Base-by-base conservation (phyloP, 176 grass and related monocot species). In the Aegilops umbellulata region DNA sequence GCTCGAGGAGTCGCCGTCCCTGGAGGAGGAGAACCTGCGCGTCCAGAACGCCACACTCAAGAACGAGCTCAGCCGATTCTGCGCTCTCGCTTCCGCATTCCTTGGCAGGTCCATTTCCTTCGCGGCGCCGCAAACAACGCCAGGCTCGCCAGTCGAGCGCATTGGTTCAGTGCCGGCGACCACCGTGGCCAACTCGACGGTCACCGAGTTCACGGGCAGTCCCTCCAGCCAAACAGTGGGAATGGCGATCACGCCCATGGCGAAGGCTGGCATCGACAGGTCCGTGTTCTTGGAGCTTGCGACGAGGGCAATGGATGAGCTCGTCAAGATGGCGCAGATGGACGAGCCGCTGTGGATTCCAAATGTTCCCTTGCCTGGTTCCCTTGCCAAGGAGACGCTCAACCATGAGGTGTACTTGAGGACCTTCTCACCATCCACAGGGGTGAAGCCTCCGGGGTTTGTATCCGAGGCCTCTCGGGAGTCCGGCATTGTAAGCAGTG, bases 251-350 rank as follows among this genome's bases (percentile, higher is more conserved):
- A 91, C 92, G 44, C 76, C 88, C 2, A 41, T 8, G 22, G 10
- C 66, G 6, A 75, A 76, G n/a, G 41, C 34, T 62, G 74, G 80
- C 39, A 26, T 85, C 15, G 87, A 92, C 29, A 90, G 62, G 60
- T 92, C 90, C 16, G 58, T 91, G 82, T 74, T 96, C 42, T 41
- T 94, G 80, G 87, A 99, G 72, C 88, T 99, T 39, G 97, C 94
- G 3, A 46, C 88, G 23, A 75, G 80, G 8, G 94, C 97, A 3
- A 97, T 96, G 90, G 78, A 94, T 53, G 94, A 97, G 80, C 88
- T 99, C 41, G 80, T 99, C 78, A 97, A 97, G 86, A 93, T 99
- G 97, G 94, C 94, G 2, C 88, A 93, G 66, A 87, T 88, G 94
- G 84, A 81, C 4, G 92, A 94, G 22, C 94, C 90, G 0, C 30